Evolutionary conservation across 306 rosid species (phyloP).

Genomic region (Ormosia semicastrata): DNA sequence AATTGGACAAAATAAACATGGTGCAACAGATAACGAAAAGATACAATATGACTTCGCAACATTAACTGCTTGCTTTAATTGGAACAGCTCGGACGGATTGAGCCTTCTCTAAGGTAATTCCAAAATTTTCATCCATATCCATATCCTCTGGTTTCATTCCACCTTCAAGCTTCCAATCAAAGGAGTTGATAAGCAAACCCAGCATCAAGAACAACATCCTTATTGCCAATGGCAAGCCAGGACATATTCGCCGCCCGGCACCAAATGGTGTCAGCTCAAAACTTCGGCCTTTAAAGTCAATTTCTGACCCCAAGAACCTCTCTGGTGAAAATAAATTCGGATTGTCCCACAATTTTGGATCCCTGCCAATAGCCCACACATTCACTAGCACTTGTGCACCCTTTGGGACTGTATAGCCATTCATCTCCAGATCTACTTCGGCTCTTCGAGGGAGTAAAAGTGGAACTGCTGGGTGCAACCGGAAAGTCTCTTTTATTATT

Average conservation of each 20-base stretch:
- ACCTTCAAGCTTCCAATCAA: slow-evolving; percentile 32
- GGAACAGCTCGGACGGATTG: slow-evolving; percentile 17
- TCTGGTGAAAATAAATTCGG: slow-evolving; percentile 14
- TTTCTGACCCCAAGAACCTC: slow-evolving; percentile 27
- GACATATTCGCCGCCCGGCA: slow-evolving; percentile 27
- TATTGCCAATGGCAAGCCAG: slow-evolving; percentile 31
- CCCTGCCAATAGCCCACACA: slow-evolving; percentile 37
- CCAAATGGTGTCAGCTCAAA: slow-evolving; percentile 33
- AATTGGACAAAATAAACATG: no score
- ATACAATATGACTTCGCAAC: not conserved
- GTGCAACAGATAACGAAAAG: no score
- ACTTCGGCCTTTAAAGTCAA: slow-evolving; percentile 21
- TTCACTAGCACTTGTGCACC: slow-evolving; percentile 26
- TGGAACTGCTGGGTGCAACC: slow-evolving; percentile 31
- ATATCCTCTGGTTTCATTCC: slow-evolving; percentile 13
- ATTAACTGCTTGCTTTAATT: not conserved
- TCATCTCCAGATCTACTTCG: slow-evolving; percentile 1
- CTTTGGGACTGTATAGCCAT: slow-evolving; percentile 15
- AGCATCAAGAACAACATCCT: slow-evolving; percentile 26
- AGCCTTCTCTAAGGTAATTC: slow-evolving; percentile 30
- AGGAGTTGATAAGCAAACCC: slow-evolving; percentile 23
- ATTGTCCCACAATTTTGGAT: slow-evolving; percentile 24
- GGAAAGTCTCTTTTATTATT: slow-evolving; percentile 25
- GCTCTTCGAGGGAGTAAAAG: slow-evolving; percentile 27
- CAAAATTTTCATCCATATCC: slow-evolving; percentile 32